Conservation (phyloP, 768 basidiomycete genomes). For the Macrolepiota dolichaula region DNA sequence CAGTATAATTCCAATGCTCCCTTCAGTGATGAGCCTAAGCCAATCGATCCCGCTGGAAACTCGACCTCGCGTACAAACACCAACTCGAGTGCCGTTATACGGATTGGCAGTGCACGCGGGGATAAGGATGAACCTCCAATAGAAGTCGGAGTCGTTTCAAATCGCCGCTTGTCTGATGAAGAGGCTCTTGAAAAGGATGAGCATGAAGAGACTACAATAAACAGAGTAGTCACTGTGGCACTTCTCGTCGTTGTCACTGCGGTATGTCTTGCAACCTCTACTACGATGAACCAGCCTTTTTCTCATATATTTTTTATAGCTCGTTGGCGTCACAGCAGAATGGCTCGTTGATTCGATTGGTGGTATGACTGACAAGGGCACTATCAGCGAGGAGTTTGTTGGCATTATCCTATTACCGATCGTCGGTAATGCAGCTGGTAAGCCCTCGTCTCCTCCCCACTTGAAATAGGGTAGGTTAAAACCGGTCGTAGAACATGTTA, state of each 20-base stretch:
- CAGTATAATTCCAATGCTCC: slow-evolving; percentile 1
- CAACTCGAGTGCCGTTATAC: too few species aligned
- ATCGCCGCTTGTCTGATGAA: neutral
- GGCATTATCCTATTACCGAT: slow-evolving; percentile 86
- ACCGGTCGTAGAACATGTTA: slow-evolving; percentile 65
- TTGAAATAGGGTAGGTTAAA: slow-evolving; percentile 10
- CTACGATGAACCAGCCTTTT: slow-evolving; percentile 13
- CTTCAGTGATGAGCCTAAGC: neutral
- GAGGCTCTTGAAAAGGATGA: slow-evolving; percentile 34
- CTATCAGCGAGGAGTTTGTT: slow-evolving; percentile 77
- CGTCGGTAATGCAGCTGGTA: slow-evolving; percentile 83
- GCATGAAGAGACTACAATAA: slow-evolving; percentile 52
- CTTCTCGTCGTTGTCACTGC: slow-evolving; percentile 61
- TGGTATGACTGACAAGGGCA: slow-evolving; percentile 56
- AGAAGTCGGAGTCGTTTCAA: neutral
- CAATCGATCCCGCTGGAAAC: neutral
- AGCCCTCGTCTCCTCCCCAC: slow-evolving; percentile 11
- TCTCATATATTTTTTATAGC: slow-evolving; percentile 31
- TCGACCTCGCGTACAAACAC: neutral
- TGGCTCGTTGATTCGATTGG: slow-evolving; percentile 81
- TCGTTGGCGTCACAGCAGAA: slow-evolving; percentile 63
- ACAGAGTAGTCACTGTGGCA: slow-evolving; percentile 45
- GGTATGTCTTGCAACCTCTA: slow-evolving; percentile 41
- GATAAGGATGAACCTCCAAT: too few species aligned
- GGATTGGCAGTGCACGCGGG: too few species aligned